Conservation (phyloP, 2,329 filamentous ascomycete species). For the Sarocladium oryzae region DNA sequence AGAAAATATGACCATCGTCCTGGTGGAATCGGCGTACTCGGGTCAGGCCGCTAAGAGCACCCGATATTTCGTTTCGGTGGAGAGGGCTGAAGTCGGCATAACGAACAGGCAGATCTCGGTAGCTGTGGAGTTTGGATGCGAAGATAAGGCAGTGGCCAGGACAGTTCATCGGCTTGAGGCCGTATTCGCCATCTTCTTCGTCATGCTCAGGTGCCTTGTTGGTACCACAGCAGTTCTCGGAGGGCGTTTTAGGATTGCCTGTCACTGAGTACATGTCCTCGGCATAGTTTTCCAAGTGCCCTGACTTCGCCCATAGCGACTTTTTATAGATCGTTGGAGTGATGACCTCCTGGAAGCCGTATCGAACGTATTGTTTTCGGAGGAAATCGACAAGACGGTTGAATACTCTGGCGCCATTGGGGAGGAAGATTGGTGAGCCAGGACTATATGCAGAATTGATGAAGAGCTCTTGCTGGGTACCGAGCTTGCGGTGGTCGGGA, state of each 20-base stretch:
- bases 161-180: conserved; percentile 90
- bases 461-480: conserved; percentile 66
- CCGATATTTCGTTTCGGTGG: conserved; percentile 81
- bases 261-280: conserved; percentile 87
- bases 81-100: conserved; percentile 83
- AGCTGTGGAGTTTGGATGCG: conserved; percentile 64
- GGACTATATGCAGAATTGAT: conserved; percentile 74
- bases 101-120: conserved; percentile 74
- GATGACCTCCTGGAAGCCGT: conserved; percentile 83
- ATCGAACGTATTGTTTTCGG: conserved; percentile 74
- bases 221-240: conserved; percentile 13
- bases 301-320: conserved; percentile 77
- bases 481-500: conserved; percentile 55
- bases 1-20: conserved; percentile 89
- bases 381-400: conserved; percentile 78
- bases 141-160: conserved; percentile 85
- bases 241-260: conserved; percentile 33
- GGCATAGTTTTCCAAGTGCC: conserved; percentile 83
- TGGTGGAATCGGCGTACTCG: conserved; percentile 83
- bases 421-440: conserved; percentile 78
- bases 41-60: conserved; percentile 73
- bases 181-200: conserved; percentile 65
- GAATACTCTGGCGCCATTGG: conserved; percentile 75
- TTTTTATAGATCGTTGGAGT: conserved; percentile 90
- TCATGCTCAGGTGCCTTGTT: conserved; percentile 24